phyloP scores from a whole-genome alignment of 2,329 filamentous ascomycete species.

The Capronia americana region DNA sequence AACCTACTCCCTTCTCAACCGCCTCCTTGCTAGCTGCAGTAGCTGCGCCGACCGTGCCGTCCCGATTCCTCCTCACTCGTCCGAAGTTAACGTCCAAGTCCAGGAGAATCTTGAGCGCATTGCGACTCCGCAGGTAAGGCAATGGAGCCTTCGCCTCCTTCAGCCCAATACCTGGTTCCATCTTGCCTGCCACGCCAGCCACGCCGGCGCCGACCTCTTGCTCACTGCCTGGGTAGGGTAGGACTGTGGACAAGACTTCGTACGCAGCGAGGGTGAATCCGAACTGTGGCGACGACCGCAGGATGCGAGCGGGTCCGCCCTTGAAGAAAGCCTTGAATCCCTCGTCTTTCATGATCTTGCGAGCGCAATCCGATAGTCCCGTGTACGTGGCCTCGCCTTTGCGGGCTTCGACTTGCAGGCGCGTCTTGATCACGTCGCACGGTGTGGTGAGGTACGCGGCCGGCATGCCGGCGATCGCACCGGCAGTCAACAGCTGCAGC shows the following conservation, averaged over 20 bases:
- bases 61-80: slow-evolving; percentile 65
- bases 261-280: slow-evolving; percentile 97
- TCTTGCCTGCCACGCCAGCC: slow-evolving; percentile 61
- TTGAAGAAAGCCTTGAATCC: slow-evolving; percentile 98
- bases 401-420: slow-evolving; percentile 93
- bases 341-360: slow-evolving; percentile 85
- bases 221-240: slow-evolving; percentile 76
- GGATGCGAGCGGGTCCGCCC: slow-evolving; percentile 91
- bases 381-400: slow-evolving; percentile 93
- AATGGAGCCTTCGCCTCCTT: slow-evolving; percentile 68
- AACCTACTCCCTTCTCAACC: slow-evolving; percentile 13
- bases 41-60: slow-evolving; percentile 26
- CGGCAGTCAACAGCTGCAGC: slow-evolving; percentile 87
- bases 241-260: slow-evolving; percentile 80
- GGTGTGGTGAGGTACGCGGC: slow-evolving; percentile 95
- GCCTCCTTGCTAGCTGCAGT: slow-evolving; percentile 5
- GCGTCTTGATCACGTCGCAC: slow-evolving; percentile 98
- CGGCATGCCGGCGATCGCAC: slow-evolving; percentile 92
- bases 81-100: slow-evolving; percentile 95
- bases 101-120: slow-evolving; percentile 93
- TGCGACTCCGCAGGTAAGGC: slow-evolving; percentile 76
- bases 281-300: slow-evolving; percentile 95
- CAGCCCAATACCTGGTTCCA: slow-evolving; percentile 69
- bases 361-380: slow-evolving; percentile 82
- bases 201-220: slow-evolving; percentile 44